Conservation (phyloP, 352 stramenopile genomes). For the Blastocystis sp. region DNA sequence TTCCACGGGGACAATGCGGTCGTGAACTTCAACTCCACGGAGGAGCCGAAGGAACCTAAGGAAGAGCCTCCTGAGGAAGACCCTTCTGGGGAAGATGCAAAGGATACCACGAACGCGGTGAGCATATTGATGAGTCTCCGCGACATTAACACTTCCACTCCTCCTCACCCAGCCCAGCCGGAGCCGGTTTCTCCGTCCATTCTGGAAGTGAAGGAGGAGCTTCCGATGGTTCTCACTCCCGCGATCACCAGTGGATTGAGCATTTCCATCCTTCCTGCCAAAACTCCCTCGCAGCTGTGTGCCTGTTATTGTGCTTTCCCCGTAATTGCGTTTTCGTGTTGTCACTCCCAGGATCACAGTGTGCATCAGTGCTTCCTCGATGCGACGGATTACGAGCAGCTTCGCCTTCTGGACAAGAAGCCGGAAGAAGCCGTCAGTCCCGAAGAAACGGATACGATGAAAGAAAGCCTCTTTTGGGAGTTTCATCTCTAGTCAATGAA, state of each 20-base stretch:
- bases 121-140: not conserved
- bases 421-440: no score
- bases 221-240: no score
- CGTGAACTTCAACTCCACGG: constrained; percentile 32
- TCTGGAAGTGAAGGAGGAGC: no score
- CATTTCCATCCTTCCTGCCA: not conserved
- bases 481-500: not conserved
- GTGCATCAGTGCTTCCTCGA: constrained; percentile 3
- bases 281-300: constrained; percentile 13
- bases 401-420: not conserved
- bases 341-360: constrained; percentile 1
- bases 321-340: not conserved
- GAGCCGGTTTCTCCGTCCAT: no score
- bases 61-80: not conserved
- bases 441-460: not conserved
- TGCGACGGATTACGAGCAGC: not conserved
- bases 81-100: not conserved
- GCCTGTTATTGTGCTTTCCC: constrained; percentile 20
- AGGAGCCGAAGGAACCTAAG: not conserved
- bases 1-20: constrained; percentile 16
- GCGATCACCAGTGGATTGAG: no score
- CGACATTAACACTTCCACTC: not conserved
- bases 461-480: not conserved
- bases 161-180: no score
- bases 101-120: not conserved